Evolutionary conservation across 2,329 filamentous ascomycete genomes (phyloP), one percentile per base, ranked within the genome.

Genomic region (Lasiodiplodia sp.): DNA sequence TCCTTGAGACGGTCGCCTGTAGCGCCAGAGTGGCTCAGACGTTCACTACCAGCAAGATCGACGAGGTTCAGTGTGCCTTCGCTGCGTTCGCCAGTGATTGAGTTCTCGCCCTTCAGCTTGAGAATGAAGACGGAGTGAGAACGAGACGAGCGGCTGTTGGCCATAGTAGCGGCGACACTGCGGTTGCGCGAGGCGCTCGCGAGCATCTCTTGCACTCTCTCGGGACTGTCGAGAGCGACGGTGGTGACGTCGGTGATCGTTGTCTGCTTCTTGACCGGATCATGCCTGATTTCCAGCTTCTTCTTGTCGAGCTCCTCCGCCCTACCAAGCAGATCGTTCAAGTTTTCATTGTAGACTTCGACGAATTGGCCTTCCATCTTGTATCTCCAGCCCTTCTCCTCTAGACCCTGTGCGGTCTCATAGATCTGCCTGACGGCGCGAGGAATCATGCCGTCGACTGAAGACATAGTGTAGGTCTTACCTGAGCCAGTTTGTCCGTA

Each of bases 391-490:
- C 94, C 96, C 78, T 97, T 96, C 73, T 94, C 92, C 78, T 92
- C 90, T 21, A 99, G 85, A 63, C 90, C 87, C 70, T 90, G 91
- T 66, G 96, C 92, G 52, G 93, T 96, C 67, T 92, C 88, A 79
- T 97, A 97, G 72, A 99, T 97, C 84, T 98, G 95, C 72, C 92
- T 88, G 8, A 96, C 96, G 3, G 96, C 94, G 8, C 92, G 88
- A 1, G 96, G 95, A 69, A 99, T 99, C 91, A 99, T 97, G 72
- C 96, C 96, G 74, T 97, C 93, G 2, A 84, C 81, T 2, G 92
- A 96, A 11, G 92, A 96, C 96, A 99, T 99, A 4, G 96, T 98
- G 77, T 91, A 92, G 0, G 96, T 99, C 85, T 99, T 99, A 70
- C 96, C 96, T 21, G 94, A 96, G 3, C 96, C 96, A 0, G 96